phyloP scores from a whole-genome alignment of 2,329 filamentous ascomycete species.

The Blumeriella jaapii region DNA sequence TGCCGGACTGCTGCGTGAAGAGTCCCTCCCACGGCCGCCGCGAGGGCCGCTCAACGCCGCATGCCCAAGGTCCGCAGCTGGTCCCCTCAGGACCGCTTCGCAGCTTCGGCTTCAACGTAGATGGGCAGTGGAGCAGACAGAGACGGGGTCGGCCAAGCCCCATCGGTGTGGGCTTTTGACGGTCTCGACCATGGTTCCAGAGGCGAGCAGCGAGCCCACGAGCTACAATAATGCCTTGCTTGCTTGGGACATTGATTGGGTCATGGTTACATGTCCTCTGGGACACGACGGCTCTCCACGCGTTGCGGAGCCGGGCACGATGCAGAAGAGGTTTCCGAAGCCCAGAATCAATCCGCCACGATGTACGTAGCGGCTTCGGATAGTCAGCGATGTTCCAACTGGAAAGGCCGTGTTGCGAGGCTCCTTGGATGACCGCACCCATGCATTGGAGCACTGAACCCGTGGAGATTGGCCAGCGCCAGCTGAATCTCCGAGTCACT shows the following conservation, averaged over 20 bases:
- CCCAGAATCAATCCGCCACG: conserved; percentile 38
- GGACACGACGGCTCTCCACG: conserved; percentile 43
- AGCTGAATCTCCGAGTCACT: conserved; percentile 37
- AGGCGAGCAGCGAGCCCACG: conserved; percentile 33
- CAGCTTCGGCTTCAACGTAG: conserved; percentile 40
- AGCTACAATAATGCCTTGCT: too few species aligned
- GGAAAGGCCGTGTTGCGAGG: conserved; percentile 14
- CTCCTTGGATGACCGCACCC: conserved; percentile 43
- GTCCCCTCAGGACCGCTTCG: conserved; percentile 41
- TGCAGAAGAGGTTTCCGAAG: conserved; percentile 39
- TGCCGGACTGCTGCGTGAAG: conserved; percentile 42
- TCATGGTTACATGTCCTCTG: conserved; percentile 40
- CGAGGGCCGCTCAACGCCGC: conserved; percentile 37
- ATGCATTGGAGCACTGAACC: conserved; percentile 37
- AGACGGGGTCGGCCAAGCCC: conserved; percentile 32
- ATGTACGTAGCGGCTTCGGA: conserved; percentile 41
- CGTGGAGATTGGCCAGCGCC: conserved; percentile 41
- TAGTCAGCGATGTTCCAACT: too few species aligned
- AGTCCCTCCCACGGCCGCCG: conserved; percentile 38
- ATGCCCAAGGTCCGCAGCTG: conserved; percentile 39
- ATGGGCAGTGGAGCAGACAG: too few species aligned
- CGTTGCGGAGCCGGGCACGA: conserved; percentile 39
- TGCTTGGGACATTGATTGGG: conserved; percentile 43
- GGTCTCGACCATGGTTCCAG: conserved; percentile 34
- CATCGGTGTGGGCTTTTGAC: conserved; percentile 31